Conservation (phyloP, 305 asterid species). For the Fraxinus dipetala region DNA sequence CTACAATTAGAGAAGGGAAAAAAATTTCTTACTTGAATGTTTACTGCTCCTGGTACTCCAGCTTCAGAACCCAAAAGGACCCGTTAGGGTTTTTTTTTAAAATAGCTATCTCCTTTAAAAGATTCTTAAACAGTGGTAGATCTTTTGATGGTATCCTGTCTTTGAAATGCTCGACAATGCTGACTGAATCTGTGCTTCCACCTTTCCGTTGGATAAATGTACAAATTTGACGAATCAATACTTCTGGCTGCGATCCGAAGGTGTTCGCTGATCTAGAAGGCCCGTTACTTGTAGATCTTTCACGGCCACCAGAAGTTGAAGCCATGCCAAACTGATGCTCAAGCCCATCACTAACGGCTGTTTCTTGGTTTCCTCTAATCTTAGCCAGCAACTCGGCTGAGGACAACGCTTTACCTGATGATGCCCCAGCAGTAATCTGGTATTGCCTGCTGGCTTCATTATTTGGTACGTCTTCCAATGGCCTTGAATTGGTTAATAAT, state of each 20-base stretch:
- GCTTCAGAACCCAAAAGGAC: slow-evolving; percentile 76
- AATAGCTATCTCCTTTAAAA: slow-evolving; percentile 83
- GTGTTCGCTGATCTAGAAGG: slow-evolving; percentile 36
- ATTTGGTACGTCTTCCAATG: slow-evolving; percentile 32
- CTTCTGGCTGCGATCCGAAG: slow-evolving; percentile 63
- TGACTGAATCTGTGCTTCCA: slow-evolving; percentile 65
- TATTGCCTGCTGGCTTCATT: slow-evolving; percentile 33
- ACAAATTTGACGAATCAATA: slow-evolving; percentile 83
- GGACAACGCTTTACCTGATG: slow-evolving; percentile 83
- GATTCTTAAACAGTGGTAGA: slow-evolving; percentile 77
- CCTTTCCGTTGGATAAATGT: slow-evolving; percentile 77
- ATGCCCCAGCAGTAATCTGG: slow-evolving; percentile 64
- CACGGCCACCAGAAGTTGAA: slow-evolving; percentile 40
- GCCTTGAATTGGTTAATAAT: slow-evolving; percentile 40
- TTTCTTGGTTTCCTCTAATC: slow-evolving; percentile 63
- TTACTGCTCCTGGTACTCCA: slow-evolving; percentile 58
- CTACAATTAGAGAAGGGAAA: neutral
- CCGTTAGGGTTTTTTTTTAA: slow-evolving; percentile 65
- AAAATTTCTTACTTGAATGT: neutral
- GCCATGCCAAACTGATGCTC: slow-evolving; percentile 60
- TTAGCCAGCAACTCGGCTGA: slow-evolving; percentile 74
- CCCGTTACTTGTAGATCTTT: slow-evolving; percentile 30
- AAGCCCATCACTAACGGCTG: slow-evolving; percentile 65
- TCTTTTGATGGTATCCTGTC: slow-evolving; percentile 80
- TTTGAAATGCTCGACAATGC: slow-evolving; percentile 71